Base-by-base conservation (phyloP, 352 stramenopile genomes). In the Globisporangium spiculum region DNA sequence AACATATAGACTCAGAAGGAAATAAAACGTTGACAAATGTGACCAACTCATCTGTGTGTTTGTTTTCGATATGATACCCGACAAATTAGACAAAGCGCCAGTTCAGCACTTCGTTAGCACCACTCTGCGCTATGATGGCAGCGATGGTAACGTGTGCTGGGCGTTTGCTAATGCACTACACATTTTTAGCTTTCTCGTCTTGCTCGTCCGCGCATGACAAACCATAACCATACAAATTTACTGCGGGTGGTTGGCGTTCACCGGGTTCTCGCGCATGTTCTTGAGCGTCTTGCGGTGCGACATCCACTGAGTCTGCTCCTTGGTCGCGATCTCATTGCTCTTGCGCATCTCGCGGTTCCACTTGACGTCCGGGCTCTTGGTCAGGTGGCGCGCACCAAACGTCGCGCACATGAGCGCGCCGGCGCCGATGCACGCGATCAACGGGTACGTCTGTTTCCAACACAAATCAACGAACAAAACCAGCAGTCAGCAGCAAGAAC, bases 331-430 rank as follows among this genome's bases (percentile, higher is more conserved):
- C 24, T 86, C 80, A 52, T 78, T 77, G 75, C 81, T 70, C 66
- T 83, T 89, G 77, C 80, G 80, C 67, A 76, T 63, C 50, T 85
- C 76, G 60, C 80, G 80, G 80, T 89, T 74, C 76, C 76, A 81
- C 61, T 89, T 86, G 64, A 89, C 80, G 72, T 89, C 80, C 22
- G 80, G 80, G 44, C 76, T 84, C 61, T 69, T 69, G 57, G 78
- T 85, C 38, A 89, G 60, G 71, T 89, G 78, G 63, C 80, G 80
- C 61, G 79, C 72, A 22, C 76, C 80, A 27, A 74, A 69, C 14
- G 73, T 74, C 20, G 75, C n/a, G 38, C 79, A 84, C 67, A 89
- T 72, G 54, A 79, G 57, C 8, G 75, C 50, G 65, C 77, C 80
- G 20, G 64, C 70, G 27, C 67, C 65, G 36, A 88, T 75, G 41